phyloP scores from a whole-genome alignment of 176 grass and related monocot species.

The Carex cristatella region DNA sequence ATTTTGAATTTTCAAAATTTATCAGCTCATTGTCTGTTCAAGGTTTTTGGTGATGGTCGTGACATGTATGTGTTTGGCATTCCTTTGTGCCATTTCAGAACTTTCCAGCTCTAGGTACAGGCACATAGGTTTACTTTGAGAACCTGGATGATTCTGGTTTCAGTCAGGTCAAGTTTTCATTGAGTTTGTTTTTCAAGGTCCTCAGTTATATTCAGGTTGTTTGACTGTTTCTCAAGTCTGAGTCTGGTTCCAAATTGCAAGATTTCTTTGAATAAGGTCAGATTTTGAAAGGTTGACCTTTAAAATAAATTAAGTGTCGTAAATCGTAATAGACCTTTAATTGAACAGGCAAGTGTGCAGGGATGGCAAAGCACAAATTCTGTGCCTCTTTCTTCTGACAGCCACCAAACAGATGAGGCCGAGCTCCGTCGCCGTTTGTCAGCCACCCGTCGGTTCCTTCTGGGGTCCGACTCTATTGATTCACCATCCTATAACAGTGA shows the following conservation, averaged over 20 bases:
- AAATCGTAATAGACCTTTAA: not conserved
- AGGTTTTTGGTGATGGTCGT: not conserved
- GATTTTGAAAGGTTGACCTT: not conserved
- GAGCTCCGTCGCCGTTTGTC: slow-evolving; percentile 59
- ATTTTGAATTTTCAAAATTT: not conserved
- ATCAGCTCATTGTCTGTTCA: not conserved
- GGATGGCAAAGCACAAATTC: slow-evolving; percentile 1
- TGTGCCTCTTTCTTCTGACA: not conserved
- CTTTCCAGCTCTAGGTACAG: not conserved
- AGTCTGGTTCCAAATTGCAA: not conserved
- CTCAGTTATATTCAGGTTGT: not conserved
- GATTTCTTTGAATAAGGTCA: not conserved
- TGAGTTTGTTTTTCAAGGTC: not conserved
- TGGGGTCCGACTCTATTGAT: slow-evolving; percentile 52
- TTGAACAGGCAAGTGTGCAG: not conserved
- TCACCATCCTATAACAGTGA: slow-evolving; percentile 33
- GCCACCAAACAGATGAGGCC: slow-evolving; percentile 27
- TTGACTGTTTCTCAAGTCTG: not conserved
- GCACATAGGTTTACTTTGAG: not conserved
- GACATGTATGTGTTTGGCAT: not conserved
- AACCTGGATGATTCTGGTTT: not conserved
- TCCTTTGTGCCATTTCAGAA: not conserved
- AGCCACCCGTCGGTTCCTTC: slow-evolving; percentile 77
- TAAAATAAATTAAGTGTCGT: not conserved
- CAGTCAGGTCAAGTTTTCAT: not conserved